Evolutionary conservation across 805 yeast genomes (phyloP), one percentile per base, ranked within the genome.

Genomic region (Candida ficus): DNA sequence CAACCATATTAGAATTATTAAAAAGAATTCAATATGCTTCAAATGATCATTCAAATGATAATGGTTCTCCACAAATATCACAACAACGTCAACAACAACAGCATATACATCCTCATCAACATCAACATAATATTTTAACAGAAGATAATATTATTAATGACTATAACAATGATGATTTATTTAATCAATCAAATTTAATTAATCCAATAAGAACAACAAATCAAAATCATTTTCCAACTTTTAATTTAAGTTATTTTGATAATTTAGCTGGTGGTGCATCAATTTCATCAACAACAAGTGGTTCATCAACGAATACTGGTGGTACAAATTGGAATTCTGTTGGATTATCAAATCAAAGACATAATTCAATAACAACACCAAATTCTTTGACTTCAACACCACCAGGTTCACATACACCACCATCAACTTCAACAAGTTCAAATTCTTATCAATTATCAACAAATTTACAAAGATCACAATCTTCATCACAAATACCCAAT

Each of bases 1-100:
- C 86, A 5, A 78, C 85, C 0, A 76, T 79, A 20, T 61, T 73
- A 46, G 82, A 76, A 51, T 63, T 79, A n/a, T 59, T 79, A 38
- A 67, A 70, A 48, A 57, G 86, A 39, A 63, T 78, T 32, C 83
- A 79, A 51, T 79, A 79, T 49, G 76, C 76, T 7, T 28, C 44
- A 39, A 37, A 39, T 32, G 44, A 29, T 9, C 12, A 18, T 13
- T 19, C 33, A 22, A 22, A 17, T 3, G 20, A 13, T 12, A 18
- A 27, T 7, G 11, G 14, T 21, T 21, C 23, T 6, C 23, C 6
- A 21, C 23, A 9, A 21, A 9, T 21, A 7, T 18, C 35, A 16
- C 13, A 28, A 3, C 35, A 23, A 11, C 31, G 26, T 5, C 30
- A 31, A 21, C 33, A 49, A 37, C 23, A 21, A 29, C 33, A 25